Conservation (phyloP, 2,329 filamentous ascomycete genomes). For the Cordyceps militaris region DNA sequence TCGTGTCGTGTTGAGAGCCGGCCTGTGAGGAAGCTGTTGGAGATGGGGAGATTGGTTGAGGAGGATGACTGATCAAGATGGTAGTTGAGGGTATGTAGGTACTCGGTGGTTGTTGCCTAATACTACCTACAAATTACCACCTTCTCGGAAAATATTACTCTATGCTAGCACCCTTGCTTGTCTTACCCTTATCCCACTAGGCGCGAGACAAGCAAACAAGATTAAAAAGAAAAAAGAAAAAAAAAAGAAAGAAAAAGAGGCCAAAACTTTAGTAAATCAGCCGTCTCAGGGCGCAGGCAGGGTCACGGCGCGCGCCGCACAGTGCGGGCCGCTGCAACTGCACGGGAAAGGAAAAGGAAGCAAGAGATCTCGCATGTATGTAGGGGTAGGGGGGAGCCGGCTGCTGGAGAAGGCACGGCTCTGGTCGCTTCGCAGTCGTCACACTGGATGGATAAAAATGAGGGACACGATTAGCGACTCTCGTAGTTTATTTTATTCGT, state of each 20-base stretch:
- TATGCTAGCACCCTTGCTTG: too few species aligned
- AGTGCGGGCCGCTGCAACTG: background rate
- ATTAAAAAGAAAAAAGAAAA: background rate
- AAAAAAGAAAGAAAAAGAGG: too few species aligned
- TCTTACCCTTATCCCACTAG: too few species aligned
- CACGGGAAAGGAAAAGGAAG: background rate
- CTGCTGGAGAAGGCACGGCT: background rate
- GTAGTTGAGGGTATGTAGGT: too few species aligned
- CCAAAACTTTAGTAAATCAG: too few species aligned
- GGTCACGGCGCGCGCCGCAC: background rate
- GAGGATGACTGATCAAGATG: background rate
- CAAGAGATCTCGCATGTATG: conserved; percentile 6
- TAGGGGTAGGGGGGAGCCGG: background rate
- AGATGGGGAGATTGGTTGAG: background rate
- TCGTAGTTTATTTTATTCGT: too few species aligned
- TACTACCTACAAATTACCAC: too few species aligned
- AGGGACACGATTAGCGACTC: too few species aligned
- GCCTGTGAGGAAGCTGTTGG: conserved; percentile 11
- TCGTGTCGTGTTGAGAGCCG: conserved; percentile 13
- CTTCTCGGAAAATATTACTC: too few species aligned
- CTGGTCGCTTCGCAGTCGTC: background rate
- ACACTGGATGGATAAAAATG: too few species aligned
- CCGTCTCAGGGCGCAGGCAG: background rate
- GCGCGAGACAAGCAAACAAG: background rate
- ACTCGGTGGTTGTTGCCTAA: too few species aligned